Evolutionary conservation across 73 alveolate genomes (phyloP), one percentile per base, ranked within the genome.

Genomic region (Effrenium voratum): DNA sequence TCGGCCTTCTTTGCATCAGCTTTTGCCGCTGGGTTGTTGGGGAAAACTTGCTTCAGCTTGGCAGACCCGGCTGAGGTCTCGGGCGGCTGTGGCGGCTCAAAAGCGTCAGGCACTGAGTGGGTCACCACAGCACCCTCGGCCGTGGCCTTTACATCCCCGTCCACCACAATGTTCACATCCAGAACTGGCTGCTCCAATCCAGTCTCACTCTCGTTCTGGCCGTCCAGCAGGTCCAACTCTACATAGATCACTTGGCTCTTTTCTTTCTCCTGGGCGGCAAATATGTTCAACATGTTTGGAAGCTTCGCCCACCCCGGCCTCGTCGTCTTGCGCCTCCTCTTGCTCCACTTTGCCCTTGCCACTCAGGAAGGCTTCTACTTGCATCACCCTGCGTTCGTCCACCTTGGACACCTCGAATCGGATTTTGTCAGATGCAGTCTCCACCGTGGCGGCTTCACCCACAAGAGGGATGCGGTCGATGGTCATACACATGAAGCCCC

Each of bases 401-500:
- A 88, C 96, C 30, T 68, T 46, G 36, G 84, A 44, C n/a, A 88
- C 36, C 84, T 66, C 96, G 28, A 88, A 68, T 66, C 96, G 96
- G 45, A 88, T 68, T 34, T 57, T 57, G 5, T 63, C 96, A 26
- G 96, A 47, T 0, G 96, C 84, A 0, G 96, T 88, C 96, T 66
- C 96, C n/a, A 88, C 84, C 40, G 73, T 68, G 36, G 52, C 77
- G 4, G 86, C 87, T 68, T 88, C 96, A 43, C 96, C 96, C 30
- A 88, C 70, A 24, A 66, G 52, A n/a, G 96, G 96, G 28, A 88
- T 88, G 12, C 96, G 84, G 45, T 88, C 96, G 57, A 88, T 88
- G 55, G 86, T 45, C 68, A 57, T 63, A 43, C 96, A 88, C 96
- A 88, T 88, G 24, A 66, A 88, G 76, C 96, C 96, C 12, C 96